Evolutionary conservation across 2,329 filamentous ascomycete genomes (phyloP), one percentile per base, ranked within the genome.

Genomic region (Aspergillus fumigatus): DNA sequence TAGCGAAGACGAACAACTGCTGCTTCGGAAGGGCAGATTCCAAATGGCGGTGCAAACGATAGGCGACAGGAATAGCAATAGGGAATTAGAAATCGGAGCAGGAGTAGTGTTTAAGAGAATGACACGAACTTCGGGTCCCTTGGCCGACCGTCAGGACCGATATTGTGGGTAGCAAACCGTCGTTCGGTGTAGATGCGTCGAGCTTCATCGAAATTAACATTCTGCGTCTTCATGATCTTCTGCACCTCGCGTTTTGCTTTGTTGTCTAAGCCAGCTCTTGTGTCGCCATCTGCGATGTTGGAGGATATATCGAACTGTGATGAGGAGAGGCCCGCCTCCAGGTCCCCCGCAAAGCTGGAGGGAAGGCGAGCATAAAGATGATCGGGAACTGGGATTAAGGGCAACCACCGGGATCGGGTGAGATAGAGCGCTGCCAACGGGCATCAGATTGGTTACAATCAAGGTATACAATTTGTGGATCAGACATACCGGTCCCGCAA

Each of bases 71-170:
- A 52, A 11, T 21, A 51, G 27, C 21, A 51, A 51, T 40, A 26
- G 21, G 4, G 23, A 51, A 23, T 50, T 19, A 40, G 50, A 41
- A 55, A 51, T 26, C 23, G 52, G 38, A 57, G 27, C n/a, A 17
- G 50, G 19, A 48, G 45, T 11, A 19, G 26, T 50, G n/a, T 51
- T 82, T 70, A 89, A 58, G 87, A 90, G 75, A 97, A 97, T 71
- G 90, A 95, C 58, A 97, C 92, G 71, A 96, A 96, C 79, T 97
- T 97, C 60, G 92, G 92, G 78, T 97, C 93, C 70, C 86, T 83
- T 60, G 94, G 94, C 65, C 87, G 78, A 4, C 94, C 94, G 74
- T 99, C 94, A 4, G 89, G 82, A 1, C 87, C 91, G 71, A 99
- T 97, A 52, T 90, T 89, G 67, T 96, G 90, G 71, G 87, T 91